Evolutionary conservation across 352 stramenopile species (phyloP), one percentile per base, ranked within the genome.

Genomic region (Phytophthora syringae): DNA sequence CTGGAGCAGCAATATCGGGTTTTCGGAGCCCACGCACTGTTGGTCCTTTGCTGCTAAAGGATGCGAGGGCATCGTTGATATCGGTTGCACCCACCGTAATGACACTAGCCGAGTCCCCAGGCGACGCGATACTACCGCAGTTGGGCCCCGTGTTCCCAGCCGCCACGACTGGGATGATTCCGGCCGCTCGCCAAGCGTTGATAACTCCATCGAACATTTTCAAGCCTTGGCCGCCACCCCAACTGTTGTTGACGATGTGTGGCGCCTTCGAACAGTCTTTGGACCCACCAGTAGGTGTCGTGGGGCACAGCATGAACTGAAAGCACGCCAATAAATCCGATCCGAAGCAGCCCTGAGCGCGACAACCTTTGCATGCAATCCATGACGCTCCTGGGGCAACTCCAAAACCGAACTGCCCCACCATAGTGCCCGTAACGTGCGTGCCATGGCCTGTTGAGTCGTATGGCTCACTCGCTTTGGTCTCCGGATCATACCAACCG

Each of bases 291-390:
- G 77, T 70, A 3, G 76, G 45, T 10, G 62, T 76, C 10, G 84
- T 87, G 1, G 84, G 84, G 30, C 84, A 92, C 52, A 80, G 42
- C 81, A 92, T 88, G 53, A 88, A 90, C 63, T 90, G 76, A 48
- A 84, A 79, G 45, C 82, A 90, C 7, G 66, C 69, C 13, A 88
- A 43, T 20, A 90, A 30, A 50, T 86, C 76, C 10, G 79, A 74
- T 30, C 66, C 64, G 21, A 70, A 72, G 68, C 79, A 88, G 6
- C 70, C 76, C 5, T 71, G 60, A 7, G 66, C 53, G 18, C 74
- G 63, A 54, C 77, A 89, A 0, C 76, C 82, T 39, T 85, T 84
- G 63, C 79, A 90, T 16, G 68, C 67, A 15, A 90, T 86, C 82
- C 82, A 90, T 28, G 61, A 74, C 5, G 72, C 77, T 3, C 72